Percentiles rank a stretch among this genome's conserved stretches.
Evolutionary conservation across 2,329 filamentous ascomycete genomes (phyloP).

Genomic region (Penicillium brevicompactum): DNA sequence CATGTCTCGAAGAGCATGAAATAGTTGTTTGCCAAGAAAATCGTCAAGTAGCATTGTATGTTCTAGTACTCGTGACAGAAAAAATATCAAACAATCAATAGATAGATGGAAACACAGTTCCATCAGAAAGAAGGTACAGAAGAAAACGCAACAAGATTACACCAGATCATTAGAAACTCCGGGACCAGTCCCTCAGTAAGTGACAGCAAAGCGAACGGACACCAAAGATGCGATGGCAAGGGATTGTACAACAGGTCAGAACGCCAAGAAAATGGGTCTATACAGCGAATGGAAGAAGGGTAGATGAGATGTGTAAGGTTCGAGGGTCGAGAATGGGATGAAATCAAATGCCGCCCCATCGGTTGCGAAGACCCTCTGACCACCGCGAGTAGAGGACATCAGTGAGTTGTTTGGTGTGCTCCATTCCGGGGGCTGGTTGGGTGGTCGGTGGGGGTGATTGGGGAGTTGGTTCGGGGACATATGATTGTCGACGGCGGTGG

Average conservation of each 20-base stretch:
- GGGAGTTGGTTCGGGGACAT: constrained; percentile 36
- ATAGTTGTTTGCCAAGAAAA: background rate
- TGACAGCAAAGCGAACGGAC: constrained; percentile 22
- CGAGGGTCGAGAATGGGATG: background rate
- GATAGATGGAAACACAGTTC: constrained; percentile 9
- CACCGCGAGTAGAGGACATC: constrained; percentile 90
- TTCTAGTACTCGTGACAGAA: constrained; percentile 6
- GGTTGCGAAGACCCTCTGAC: constrained; percentile 76
- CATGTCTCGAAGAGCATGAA: no score
- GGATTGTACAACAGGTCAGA: constrained; percentile 23
- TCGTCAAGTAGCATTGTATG: constrained; percentile 3
- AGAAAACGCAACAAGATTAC: constrained; percentile 21
- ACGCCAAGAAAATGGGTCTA: constrained; percentile 28
- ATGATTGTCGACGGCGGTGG: constrained; percentile 67
- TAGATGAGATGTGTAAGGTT: constrained; percentile 1
- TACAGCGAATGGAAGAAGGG: constrained; percentile 30
- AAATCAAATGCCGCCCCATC: constrained; percentile 57
- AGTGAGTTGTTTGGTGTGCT: constrained; percentile 84
- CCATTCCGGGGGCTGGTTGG: constrained; percentile 72
- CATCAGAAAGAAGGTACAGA: constrained; percentile 12
- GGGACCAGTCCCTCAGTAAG: constrained; percentile 17
- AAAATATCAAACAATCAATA: constrained; percentile 6
- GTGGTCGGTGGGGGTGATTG: constrained; percentile 49
- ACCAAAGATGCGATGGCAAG: constrained; percentile 25
- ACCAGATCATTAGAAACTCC: constrained; percentile 26